phyloP scores from a whole-genome alignment of 495 filamentous ascomycete genomes.

The Achaetomiella virescens region DNA sequence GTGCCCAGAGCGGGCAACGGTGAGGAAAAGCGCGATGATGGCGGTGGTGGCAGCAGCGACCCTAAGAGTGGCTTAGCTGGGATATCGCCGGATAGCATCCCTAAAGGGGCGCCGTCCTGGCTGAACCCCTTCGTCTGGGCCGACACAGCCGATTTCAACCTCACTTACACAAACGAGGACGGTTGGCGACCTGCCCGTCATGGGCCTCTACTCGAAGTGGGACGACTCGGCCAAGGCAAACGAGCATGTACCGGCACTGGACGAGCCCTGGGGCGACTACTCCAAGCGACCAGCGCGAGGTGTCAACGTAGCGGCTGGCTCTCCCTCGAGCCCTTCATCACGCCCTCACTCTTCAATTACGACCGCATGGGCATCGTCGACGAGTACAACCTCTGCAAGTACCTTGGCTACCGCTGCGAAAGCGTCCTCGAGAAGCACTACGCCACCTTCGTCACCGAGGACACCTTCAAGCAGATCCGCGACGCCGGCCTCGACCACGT shows the following conservation, averaged over 20 bases:
- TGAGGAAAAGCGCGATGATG: slow-evolving; percentile 7
- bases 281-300: slow-evolving; percentile 73
- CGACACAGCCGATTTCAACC: slow-evolving; percentile 85
- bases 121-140: slow-evolving; percentile 93
- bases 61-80: slow-evolving; percentile 48
- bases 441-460: slow-evolving; percentile 73
- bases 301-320: slow-evolving; percentile 93
- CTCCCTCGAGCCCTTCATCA: slow-evolving; percentile 89
- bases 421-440: slow-evolving; percentile 82
- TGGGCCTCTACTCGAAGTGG: slow-evolving; percentile 85
- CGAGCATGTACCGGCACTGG: slow-evolving; percentile 68
- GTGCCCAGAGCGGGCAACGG: slow-evolving; percentile 49
- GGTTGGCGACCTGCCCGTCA: slow-evolving; percentile 78
- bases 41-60: slow-evolving; percentile 22
- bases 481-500: slow-evolving; percentile 93
- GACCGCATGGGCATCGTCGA: slow-evolving; percentile 65
- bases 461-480: slow-evolving; percentile 76
- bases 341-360: slow-evolving; percentile 83
- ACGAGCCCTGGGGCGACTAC: slow-evolving; percentile 69
- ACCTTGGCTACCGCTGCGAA: slow-evolving; percentile 59
- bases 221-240: slow-evolving; percentile 78
- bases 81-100: slow-evolving; percentile 57
- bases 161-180: slow-evolving; percentile 85
- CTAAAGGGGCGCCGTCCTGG: slow-evolving; percentile 62
- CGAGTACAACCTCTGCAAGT: slow-evolving; percentile 71